phyloP scores from a whole-genome alignment of 1,139 yeast genomes.

The Protomyces gravidus region DNA sequence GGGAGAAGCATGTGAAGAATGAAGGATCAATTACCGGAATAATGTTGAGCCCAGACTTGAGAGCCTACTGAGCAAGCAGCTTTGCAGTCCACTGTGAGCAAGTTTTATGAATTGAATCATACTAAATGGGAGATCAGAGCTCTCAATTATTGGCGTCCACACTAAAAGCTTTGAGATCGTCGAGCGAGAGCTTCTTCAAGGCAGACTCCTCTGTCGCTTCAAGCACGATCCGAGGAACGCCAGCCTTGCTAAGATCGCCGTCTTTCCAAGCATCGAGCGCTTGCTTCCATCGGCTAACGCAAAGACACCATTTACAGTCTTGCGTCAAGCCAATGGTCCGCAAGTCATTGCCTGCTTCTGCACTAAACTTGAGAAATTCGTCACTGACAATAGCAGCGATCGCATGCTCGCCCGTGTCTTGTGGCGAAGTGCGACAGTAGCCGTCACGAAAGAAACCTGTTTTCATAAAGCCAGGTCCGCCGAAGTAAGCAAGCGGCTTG shows the following conservation, averaged over 20 bases:
- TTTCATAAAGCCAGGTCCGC: slow-evolving; percentile 15
- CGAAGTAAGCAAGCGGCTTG: slow-evolving; percentile 18
- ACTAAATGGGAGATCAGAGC: too few relatives aligned
- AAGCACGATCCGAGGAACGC: slow-evolving; percentile 21
- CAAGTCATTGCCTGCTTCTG: slow-evolving; percentile 23
- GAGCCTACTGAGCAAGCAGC: too few relatives aligned
- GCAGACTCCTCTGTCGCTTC: slow-evolving; percentile 23
- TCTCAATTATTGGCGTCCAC: too few relatives aligned
- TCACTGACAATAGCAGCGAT: slow-evolving; percentile 22
- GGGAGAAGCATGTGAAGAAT: too few relatives aligned
- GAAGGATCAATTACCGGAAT: too few relatives aligned
- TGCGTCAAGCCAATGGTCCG: slow-evolving; percentile 15
- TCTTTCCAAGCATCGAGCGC: slow-evolving; percentile 25
- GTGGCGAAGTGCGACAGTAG: slow-evolving; percentile 24
- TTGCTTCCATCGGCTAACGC: slow-evolving; percentile 24
- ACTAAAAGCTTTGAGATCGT: slow-evolving; percentile 13
- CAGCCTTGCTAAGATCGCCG: slow-evolving; percentile 15
- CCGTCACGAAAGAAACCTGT: slow-evolving; percentile 28
- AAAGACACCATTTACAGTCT: slow-evolving; percentile 27
- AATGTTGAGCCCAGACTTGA: too few relatives aligned
- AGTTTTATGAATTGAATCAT: too few relatives aligned
- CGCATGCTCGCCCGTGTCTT: slow-evolving; percentile 21
- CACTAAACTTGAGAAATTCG: slow-evolving; percentile 24
- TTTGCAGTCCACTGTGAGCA: too few relatives aligned
- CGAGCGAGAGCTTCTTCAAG: slow-evolving; percentile 9